These are phyloP conservation scores for Backusella psychrophila DNA, from an alignment of 192 early-diverging fungal species.

Conservation along the genomic window DNA sequence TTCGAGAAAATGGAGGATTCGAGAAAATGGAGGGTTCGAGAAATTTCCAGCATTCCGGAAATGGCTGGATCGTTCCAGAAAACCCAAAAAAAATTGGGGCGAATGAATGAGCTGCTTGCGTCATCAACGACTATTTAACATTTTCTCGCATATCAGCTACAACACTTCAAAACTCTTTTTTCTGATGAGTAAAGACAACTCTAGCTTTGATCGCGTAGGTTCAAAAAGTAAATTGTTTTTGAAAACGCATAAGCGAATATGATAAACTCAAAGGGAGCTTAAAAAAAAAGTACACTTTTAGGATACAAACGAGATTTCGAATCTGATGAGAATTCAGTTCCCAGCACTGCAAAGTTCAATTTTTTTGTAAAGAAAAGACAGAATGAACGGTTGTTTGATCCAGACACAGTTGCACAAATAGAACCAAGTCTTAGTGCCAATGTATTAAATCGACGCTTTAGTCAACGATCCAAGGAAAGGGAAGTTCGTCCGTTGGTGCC, in stretches of 20 bases:
- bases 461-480: not conserved
- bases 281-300: not conserved
- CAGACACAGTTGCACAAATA: not conserved
- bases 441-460: not conserved
- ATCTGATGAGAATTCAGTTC: not conserved
- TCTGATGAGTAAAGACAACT: not conserved
- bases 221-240: constrained; percentile 1
- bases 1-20: constrained; percentile 22
- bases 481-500: not conserved
- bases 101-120: not conserved
- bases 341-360: not conserved
- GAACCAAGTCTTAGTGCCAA: not conserved
- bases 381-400: not conserved
- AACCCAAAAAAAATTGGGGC: not conserved
- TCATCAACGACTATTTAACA: not conserved
- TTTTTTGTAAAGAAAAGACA: not conserved
- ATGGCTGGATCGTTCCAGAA: not conserved
- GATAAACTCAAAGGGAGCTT: not conserved
- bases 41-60: not conserved
- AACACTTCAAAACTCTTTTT: not conserved
- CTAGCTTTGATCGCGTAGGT: not conserved
- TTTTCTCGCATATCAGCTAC: not conserved
- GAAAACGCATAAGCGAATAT: not conserved
- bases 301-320: constrained; percentile 4
- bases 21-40: not conserved